Base-by-base conservation (phyloP, 306 rosid species). In the Dalbergia oliveri region DNA sequence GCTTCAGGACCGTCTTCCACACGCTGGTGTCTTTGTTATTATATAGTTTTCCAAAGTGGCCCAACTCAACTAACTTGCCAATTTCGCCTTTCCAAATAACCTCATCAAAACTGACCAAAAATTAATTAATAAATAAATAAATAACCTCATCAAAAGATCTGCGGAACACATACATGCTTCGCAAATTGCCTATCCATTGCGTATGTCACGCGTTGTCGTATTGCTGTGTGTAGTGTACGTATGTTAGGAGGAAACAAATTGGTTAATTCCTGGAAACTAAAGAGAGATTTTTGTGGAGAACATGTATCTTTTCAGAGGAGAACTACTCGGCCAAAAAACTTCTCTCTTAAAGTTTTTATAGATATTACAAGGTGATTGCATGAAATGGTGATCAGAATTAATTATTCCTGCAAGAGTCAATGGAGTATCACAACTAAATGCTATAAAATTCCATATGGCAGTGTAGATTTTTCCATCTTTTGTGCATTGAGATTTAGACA, bases 21-120 rank as follows among this genome's bases (percentile, higher is more conserved):
- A 60, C 39, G 39, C 5, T 11, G 39, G 37, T 60, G 66, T 26
- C 15, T 54, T 1, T 60, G 66, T 23, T 23, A 57, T 19, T 18
- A 57, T 18, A 57, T 56, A 56, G 10, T 56, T 53, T 18, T 21
- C 37, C 56, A 21, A 23, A 12, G 66, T 60, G 41, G 31, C 66
- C 26, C 53, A 13, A 19, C 34, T 8, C 73, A 58, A 19, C 43
- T 56, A 69, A 69, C 74, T 68, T 47, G 74, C 11, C 11, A 12
- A 13, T 69, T 47, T 45, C 6, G 6, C 8, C 5, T 26, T 14
- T 43, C 16, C 72, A 67, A 44, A 45, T 67, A 26, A 23, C 15
- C 37, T 59, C 35, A 19, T 59, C 37, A 60, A 23, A 60, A 10
- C 31, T 26, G 31, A 26, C 31, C 31, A 26, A 26, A 26, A 26